Evolutionary conservation across 2,329 filamentous ascomycete genomes (phyloP), one percentile per base, ranked within the genome.

Genomic region (Penicillium sp.): DNA sequence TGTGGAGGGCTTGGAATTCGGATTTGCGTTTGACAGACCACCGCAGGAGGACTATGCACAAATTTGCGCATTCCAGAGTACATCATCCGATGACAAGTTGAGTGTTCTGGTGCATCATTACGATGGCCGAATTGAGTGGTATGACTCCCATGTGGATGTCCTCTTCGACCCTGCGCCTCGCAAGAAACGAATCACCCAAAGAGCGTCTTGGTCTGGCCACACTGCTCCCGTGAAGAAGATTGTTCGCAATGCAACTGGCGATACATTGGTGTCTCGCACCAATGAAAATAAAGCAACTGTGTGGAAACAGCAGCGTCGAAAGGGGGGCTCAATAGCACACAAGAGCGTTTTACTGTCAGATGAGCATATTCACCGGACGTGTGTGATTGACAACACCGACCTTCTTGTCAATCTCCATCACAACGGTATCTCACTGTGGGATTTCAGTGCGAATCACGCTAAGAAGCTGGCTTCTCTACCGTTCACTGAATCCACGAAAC

Each of bases 341-440:
- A 86, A 89, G 66, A 91, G 87, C 60, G 80, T 84, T 3, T 85
- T 95, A 44, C 81, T 82, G 3, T 84, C 87, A 36, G 78, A 80
- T 21, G 85, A 87, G 29, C 86, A 90, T 62, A 92, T 96, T 45
- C 89, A 91, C 70, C 85, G 90, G 47, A 92, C 91, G 60, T 90
- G 88, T 58, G 79, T 96, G 3, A 75, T 96, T 27, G 83, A 88
- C 54, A 86, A 91, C 64, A 91, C 90, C 11, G 83, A 87, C 38
- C 92, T 91, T 66, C 83, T 95, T 9, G 83, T 94, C n/a, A 91
- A 92, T 58, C 78, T 96, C 24, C 86, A 90, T 59, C 83, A 90
- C 59, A 78, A 84, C 9, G 83, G 80, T 16, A 81, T 96, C 27
- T 85, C 86, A 0, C 76, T 96, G 0, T 96, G 91, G 91, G 91